Evolutionary conservation across 148 eudicot species (phyloP), one percentile per base, ranked within the genome.

Genomic region (Amaranthus cruentus): DNA sequence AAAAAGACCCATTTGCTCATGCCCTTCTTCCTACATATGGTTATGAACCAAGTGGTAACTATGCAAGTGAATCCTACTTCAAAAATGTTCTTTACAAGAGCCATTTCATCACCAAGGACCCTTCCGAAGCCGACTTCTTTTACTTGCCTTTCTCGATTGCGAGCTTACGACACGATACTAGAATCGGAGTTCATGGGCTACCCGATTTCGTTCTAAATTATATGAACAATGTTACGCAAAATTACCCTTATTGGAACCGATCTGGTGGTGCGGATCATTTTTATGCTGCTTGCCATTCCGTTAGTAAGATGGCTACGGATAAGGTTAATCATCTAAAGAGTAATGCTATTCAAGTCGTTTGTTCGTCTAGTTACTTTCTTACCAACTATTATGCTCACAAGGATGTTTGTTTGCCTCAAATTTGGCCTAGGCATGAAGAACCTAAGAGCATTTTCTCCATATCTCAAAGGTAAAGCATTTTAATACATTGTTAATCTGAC

Each of bases 31-130:
- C 97, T 0, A 66, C 52, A 14, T 6, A 69, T 18, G 56, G 76
- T 0, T 51, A 67, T 14, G 87, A 83, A 6, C 95, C 97, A 0
- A 69, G 85, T 0, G 98, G 97, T 8, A 94, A 94, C 84, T 94
- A 94, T 55, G 97, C 98, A 10, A 94, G 98, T 50, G 98, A 94
- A 75, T 66, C 86, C 44, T 91, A 83, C 76, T 94, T 94, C 89
- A 94, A 94, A 48, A 88, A 83, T 28, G 71, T 81, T 0, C 88
- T 94, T 10, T 77, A 68, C 70, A 77, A 76, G 48, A 88, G 93
- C 75, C 91, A 89, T 75, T 91, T 91, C 75, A 64, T 94, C 62
- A 94, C 98, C 15, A 83, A 81, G 0, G 81, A 91, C 55, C 90
- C 98, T 4, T 81, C 83, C 0, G 71, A 83, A 62, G 93, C 98